Percentiles rank a stretch among this genome's conserved stretches.
Evolutionary conservation across 345 rosid genomes (phyloP).

Genomic region (Atalantia buxifolia): DNA sequence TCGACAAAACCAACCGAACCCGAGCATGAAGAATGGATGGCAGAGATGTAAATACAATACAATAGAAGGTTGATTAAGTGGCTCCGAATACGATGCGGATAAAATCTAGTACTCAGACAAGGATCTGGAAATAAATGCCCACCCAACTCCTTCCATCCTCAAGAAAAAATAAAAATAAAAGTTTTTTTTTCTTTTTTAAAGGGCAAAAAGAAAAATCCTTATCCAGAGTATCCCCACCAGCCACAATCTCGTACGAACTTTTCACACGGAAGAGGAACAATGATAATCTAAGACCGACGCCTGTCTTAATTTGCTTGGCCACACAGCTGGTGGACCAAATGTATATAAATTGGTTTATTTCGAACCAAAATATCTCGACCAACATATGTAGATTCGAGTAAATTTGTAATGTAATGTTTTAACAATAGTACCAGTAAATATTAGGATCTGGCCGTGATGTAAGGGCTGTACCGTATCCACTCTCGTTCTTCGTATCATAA

Average conservation of each 20-base stretch:
- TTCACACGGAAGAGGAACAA: background rate
- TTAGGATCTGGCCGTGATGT: too few species aligned
- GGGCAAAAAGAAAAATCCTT: background rate
- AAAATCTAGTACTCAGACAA: slow-evolving; percentile 10
- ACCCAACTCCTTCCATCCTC: background rate
- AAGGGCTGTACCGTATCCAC: too few species aligned
- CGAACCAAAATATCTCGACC: too few species aligned
- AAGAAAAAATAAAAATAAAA: background rate
- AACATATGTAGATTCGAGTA: too few species aligned
- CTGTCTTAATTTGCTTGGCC: background rate
- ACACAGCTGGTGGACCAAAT: background rate
- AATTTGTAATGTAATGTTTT: too few species aligned
- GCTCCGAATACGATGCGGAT: slow-evolving; percentile 4
- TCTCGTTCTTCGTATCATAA: too few species aligned
- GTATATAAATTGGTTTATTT: too few species aligned
- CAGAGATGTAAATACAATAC: background rate
- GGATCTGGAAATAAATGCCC: background rate
- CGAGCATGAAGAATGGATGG: background rate
- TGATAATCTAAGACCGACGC: background rate
- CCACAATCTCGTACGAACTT: slow-evolving; percentile 14
- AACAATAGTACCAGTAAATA: too few species aligned
- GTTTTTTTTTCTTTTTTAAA: too few species aligned
- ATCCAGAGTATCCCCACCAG: background rate
- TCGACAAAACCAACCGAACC: too few species aligned
- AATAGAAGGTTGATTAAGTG: background rate